Conservation (phyloP, 163 green algal species). For the Volvox carteri region DNA sequence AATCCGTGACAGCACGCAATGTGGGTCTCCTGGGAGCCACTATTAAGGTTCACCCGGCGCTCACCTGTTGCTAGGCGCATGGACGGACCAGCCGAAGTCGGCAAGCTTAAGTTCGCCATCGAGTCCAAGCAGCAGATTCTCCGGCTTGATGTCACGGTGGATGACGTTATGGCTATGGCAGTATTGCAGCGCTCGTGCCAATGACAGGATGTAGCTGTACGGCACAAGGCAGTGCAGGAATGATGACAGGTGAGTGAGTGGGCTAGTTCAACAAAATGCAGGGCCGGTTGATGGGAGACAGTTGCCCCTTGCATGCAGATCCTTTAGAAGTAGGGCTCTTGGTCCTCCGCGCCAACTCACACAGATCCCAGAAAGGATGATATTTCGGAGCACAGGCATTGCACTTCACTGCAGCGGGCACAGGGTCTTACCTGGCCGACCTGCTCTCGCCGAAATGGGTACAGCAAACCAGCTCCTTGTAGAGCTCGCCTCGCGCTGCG, state of each 20-base stretch:
- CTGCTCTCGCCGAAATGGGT: slow-evolving; percentile 89
- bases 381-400: too few species aligned
- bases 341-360: too few species aligned
- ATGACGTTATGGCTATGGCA: slow-evolving; percentile 99
- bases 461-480: slow-evolving; percentile 93
- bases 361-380: too few species aligned
- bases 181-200: slow-evolving; percentile 93
- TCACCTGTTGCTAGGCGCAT: slow-evolving; percentile 87
- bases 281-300: too few species aligned
- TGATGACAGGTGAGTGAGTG: background rate
- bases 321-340: background rate
- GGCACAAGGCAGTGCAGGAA: background rate
- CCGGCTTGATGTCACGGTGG: slow-evolving; percentile 97
- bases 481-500: slow-evolving; percentile 95
- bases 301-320: background rate
- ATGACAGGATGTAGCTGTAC: slow-evolving; percentile 87
- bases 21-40: too few species aligned
- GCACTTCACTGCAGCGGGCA: too few species aligned
- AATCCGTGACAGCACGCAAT: too few species aligned
- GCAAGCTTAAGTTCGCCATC: slow-evolving; percentile 97
- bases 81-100: slow-evolving; percentile 99
- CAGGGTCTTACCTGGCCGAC: slow-evolving; percentile 91
- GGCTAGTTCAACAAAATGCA: background rate
- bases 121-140: slow-evolving; percentile 96
- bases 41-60: too few species aligned